Base-by-base conservation (phyloP, 2,329 filamentous ascomycete genomes). In the Pseudogymnoascus sp. region DNA sequence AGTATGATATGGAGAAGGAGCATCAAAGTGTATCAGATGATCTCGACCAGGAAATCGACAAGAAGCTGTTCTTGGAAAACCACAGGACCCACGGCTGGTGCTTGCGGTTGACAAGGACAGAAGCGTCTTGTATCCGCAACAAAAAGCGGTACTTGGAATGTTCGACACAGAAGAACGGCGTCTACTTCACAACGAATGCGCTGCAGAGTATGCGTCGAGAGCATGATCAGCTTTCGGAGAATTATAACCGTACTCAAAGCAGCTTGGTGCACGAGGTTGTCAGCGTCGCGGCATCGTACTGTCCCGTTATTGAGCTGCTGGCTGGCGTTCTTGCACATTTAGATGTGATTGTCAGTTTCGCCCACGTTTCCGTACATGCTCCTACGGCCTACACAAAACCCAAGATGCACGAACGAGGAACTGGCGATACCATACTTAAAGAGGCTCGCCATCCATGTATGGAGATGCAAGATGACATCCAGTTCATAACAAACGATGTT, bases 401-500 rank as follows among this genome's bases (percentile, higher is more conserved):
- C 3, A 95, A 83, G 71, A 92, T 99, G 70, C 91, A 99, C 70
- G 80, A 85, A 9, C 89, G 94, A 30, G 94, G 92, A 26, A 84
- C 89, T 52, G 94, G 92, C 3, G 87, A 91, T 67, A 99, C 94
- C 0, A 77, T 95, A 19, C 81, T 99, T n/a, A 89, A 86, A 65
- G 95, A 96, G 75, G 90, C 94, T 2, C 88, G 95, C 9, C 94
- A 99, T 70, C 95, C 95, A 0, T 99, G 94, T 71, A 89, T 99
- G 83, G 94, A 99, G 72, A 92, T 96, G 83, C 94, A 99, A 74
- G 95, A 99, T 68, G 94, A 99, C 69, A 86, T 99, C 39, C 92
- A 92, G 63, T 99, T 99, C 76, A 99, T 99, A 74, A 96, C 92
- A 60, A 99, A 99, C 72, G 92, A 99, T 67, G 90, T 97, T 19